Base-by-base conservation (phyloP, 176 grass and related monocot genomes). In the Ampelocalamus luodianensis region DNA sequence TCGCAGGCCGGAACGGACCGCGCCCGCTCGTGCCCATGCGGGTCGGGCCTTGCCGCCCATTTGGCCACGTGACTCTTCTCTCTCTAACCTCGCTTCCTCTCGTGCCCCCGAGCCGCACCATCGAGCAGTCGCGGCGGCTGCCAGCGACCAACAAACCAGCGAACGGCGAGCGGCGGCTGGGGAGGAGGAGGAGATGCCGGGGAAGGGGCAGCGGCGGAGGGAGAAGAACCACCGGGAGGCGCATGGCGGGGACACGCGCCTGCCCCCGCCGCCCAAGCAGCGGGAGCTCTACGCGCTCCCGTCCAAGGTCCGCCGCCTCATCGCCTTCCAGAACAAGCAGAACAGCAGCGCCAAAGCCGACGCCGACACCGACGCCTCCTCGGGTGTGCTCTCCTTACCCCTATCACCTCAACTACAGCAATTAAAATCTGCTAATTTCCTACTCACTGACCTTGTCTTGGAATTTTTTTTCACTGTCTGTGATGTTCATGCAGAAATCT, bases 141-240 rank as follows among this genome's bases (percentile, higher is more conserved):
- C 77, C 20, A 68, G 82, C 77, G 24, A 60, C 61, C 1, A 46
- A 46, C 24, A 18, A 8, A 23, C 18, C 16, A 54, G 40, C 1
- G 12, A 15, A 43, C 3, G 64, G 40, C 16, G 4, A 44, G 42
- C 43, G 32, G 49, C 22, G 74, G 78, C 3, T 83, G 68, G 3
- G 58, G 83, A 5, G 58, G 49, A 67, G 50, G 79, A 64, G 53
- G 63, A 87, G 90, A 94, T 99, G 90, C 66, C 81, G 58, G 91
- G 96, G 59, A 96, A 96, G 73, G 96, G 96, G 61, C 79, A 74
- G 65, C 53, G 93, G 46, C 59, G 93, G 56, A 83, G 96, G 83
- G 96, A 99, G 90, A 99, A 96, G 88, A 99, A 99, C 86, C 94
- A 92, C 86, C 79, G 72, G 61, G 76, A 88, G 15, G 76, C 91